Evolutionary conservation across 2,329 filamentous ascomycete species (phyloP), one percentile per base, ranked within the genome.

Genomic region (Talaromyces rugulosus): DNA sequence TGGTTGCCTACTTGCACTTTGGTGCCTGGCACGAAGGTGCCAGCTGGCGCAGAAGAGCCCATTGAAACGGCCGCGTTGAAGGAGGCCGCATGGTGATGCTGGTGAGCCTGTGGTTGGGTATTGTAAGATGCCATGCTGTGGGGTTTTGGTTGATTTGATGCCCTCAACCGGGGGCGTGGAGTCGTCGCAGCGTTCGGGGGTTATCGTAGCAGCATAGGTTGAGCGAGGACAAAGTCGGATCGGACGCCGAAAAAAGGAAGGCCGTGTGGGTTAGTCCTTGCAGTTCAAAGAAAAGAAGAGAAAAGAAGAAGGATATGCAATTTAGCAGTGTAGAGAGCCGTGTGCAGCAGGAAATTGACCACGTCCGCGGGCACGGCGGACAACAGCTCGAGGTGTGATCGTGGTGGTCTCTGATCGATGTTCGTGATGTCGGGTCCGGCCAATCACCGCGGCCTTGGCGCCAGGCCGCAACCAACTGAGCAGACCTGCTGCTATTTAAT

Each of bases 1-100:
- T 99, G 95, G 74, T 85, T 87, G 74, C 95, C 95, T 61, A 97
- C 92, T 74, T 96, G 93, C 71, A 99, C 96, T 82, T 98, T 97
- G 66, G 95, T 99, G 51, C 94, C 94, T 6, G 95, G 88, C 58
- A 89, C 81, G 75, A 99, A 98, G 63, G 94, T 98, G 68, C 95
- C 95, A 60, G 87, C 85, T n/a, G 90, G 81, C 50, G 75, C 75
- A 33, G 60, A 60, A 23, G 61, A 60, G 51, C 66, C 66, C 47
- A 74, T 67, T 59, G 71, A 69, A 59, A 74, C 72, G 56, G 77
- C 69, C 31, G 74, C 71, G 63, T 74, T 74, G 64, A 72, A 76
- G 51, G 69, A 66, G 54, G 71, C 65, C 59, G 72, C 66, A 59
- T 70, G 68, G 60, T 58, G 62, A 36, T 69, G 68, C 40, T 71